Evolutionary conservation across 2,329 filamentous ascomycete species (phyloP).

Genomic region (Diaporthe aspalathi): DNA sequence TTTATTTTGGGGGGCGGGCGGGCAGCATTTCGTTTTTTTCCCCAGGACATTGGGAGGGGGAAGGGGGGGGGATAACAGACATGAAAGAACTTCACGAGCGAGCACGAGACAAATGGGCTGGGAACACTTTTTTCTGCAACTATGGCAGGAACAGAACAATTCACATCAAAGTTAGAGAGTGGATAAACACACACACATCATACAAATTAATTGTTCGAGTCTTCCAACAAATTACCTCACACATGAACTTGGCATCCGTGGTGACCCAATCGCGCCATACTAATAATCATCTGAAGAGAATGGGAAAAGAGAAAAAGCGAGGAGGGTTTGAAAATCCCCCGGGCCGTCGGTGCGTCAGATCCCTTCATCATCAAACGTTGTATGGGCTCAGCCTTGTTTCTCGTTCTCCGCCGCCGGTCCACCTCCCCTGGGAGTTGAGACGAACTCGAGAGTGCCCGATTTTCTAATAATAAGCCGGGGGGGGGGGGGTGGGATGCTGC

Average conservation of each 20-base stretch:
- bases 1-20: neutral
- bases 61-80: neutral
- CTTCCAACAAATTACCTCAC: neutral
- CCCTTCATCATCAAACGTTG: neutral
- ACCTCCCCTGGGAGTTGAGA: neutral
- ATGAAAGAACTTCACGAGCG: conserved; percentile 27
- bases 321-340: too few relatives aligned
- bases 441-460: conserved; percentile 7
- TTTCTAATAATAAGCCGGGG: conserved; percentile 22
- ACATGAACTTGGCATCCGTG: neutral
- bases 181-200: conserved; percentile 24
- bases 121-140: neutral
- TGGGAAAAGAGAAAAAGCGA: too few relatives aligned
- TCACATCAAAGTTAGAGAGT: conserved; percentile 27
- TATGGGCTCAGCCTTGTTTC: conserved; percentile 21
- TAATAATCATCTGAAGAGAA: neutral
- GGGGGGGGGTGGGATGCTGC: neutral
- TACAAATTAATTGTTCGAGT: conserved; percentile 26
- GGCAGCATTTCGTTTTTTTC: conserved; percentile 10
- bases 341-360: neutral
- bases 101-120: conserved; percentile 32
- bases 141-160: conserved; percentile 18
- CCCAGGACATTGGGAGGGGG: neutral
- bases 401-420: too few relatives aligned
- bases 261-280: neutral